Evolutionary conservation across 805 yeast species (phyloP).

Genomic region (Saccharomycopsis sp.): DNA sequence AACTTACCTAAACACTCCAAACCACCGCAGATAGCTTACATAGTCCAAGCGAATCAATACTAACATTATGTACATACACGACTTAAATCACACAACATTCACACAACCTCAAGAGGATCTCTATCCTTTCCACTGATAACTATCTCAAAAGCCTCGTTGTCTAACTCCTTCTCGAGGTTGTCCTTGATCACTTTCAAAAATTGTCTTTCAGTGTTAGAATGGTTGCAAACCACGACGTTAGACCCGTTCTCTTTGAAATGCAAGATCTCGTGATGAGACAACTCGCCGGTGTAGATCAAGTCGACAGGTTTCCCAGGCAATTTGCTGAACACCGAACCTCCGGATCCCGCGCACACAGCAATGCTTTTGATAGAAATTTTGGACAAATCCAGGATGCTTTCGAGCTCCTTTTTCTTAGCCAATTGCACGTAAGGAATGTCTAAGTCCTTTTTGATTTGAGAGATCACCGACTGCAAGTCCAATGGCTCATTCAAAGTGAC

Average conservation of each 20-base stretch:
- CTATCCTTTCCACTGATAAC: constrained; percentile 47
- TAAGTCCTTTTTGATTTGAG: constrained; percentile 46
- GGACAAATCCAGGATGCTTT: constrained; percentile 16
- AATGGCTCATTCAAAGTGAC: constrained; percentile 42
- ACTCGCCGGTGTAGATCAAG: constrained; percentile 81
- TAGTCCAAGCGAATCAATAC: no score
- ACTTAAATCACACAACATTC: constrained; percentile 12
- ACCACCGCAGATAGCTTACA: no score
- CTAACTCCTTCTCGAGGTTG: constrained; percentile 42
- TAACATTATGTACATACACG: not conserved
- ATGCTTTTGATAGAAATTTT: constrained; percentile 39
- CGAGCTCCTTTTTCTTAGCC: constrained; percentile 33
- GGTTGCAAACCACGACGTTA: constrained; percentile 74
- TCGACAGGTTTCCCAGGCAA: constrained; percentile 52
- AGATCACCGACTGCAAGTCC: constrained; percentile 39
- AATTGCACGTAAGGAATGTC: constrained; percentile 55
- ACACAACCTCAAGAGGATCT: constrained; percentile 51
- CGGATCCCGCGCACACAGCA: constrained; percentile 96
- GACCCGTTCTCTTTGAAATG: constrained; percentile 63
- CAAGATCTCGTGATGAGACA: constrained; percentile 89
- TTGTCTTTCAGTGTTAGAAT: constrained; percentile 89
- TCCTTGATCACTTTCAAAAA: constrained; percentile 49
- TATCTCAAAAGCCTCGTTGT: constrained; percentile 35
- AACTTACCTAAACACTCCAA: no score
- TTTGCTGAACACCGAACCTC: constrained; percentile 63